Evolutionary conservation across 257 asterid genomes (phyloP).

Genomic region (Orobanche coerulescens): DNA sequence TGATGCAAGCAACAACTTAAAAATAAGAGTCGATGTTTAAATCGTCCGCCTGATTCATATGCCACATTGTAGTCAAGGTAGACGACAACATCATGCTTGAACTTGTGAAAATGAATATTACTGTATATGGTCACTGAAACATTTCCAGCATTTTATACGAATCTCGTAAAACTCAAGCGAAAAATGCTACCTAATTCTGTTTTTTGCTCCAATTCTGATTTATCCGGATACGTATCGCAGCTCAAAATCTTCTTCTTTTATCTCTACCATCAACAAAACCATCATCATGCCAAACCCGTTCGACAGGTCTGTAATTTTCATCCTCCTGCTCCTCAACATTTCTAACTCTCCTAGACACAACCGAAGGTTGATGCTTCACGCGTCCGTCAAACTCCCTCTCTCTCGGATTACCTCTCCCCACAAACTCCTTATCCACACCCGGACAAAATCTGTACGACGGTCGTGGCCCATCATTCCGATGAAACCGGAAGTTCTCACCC

Average conservation of each 20-base stretch:
- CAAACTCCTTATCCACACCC: slow-evolving; percentile 45
- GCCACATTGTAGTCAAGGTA: not conserved
- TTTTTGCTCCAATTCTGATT: not conserved
- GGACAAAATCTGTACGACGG: slow-evolving; percentile 57
- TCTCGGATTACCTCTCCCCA: slow-evolving; percentile 52
- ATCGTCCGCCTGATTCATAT: slow-evolving; percentile 4
- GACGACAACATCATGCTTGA: too few relatives aligned
- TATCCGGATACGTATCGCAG: not conserved
- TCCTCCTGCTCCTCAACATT: slow-evolving; percentile 58
- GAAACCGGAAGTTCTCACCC: slow-evolving; percentile 48
- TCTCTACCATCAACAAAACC: slow-evolving; percentile 47
- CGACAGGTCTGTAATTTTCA: slow-evolving; percentile 45
- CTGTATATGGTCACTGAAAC: not conserved
- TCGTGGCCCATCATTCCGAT: slow-evolving; percentile 34
- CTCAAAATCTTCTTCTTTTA: slow-evolving; percentile 78
- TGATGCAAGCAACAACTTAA: slow-evolving; percentile 17
- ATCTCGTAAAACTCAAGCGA: slow-evolving; percentile 15
- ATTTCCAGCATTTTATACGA: slow-evolving; percentile 14
- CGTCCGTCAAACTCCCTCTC: slow-evolving; percentile 77
- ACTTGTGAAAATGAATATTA: not conserved
- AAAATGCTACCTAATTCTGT: slow-evolving; percentile 5
- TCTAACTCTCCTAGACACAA: slow-evolving; percentile 44
- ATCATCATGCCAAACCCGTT: slow-evolving; percentile 61
- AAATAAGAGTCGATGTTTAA: not conserved
- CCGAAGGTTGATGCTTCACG: slow-evolving; percentile 42